These are phyloP conservation scores for Trichosporon coremiiforme DNA, from an alignment of 1,284 basidiomycete genomes.

Conservation along the genomic window DNA sequence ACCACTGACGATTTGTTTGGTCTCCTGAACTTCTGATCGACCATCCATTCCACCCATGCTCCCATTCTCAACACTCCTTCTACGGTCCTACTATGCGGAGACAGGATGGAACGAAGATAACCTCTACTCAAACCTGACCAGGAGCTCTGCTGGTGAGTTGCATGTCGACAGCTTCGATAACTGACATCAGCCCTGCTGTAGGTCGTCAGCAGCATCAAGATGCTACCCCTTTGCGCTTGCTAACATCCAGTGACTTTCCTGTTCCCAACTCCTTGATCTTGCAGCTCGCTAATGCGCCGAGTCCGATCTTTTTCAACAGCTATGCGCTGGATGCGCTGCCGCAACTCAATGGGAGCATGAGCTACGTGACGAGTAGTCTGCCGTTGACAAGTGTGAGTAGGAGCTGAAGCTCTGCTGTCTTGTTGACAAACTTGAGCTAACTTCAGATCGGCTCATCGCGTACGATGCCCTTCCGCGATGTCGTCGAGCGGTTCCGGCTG, in stretches of 20 bases:
- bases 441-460: slow-evolving; percentile 62
- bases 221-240: not conserved
- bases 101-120: slow-evolving; percentile 98
- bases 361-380: slow-evolving; percentile 89
- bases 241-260: slow-evolving; percentile 43
- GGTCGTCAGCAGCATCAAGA: not conserved
- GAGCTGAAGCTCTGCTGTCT: not conserved
- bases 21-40: not conserved
- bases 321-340: slow-evolving; percentile 91
- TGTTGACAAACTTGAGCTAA: slow-evolving; percentile 15
- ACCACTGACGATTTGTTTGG: slow-evolving; percentile 12
- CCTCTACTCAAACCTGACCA: slow-evolving; percentile 84
- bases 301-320: slow-evolving; percentile 83
- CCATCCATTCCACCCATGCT: slow-evolving; percentile 37
- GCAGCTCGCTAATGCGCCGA: slow-evolving; percentile 87
- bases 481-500: slow-evolving; percentile 80
- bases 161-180: slow-evolving; percentile 29
- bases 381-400: slow-evolving; percentile 65
- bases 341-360: slow-evolving; percentile 85
- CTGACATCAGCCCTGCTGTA: slow-evolving; percentile 51
- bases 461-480: slow-evolving; percentile 79
- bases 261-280: slow-evolving; percentile 50
- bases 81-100: slow-evolving; percentile 82
- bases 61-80: slow-evolving; percentile 76
- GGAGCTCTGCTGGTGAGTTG: slow-evolving; percentile 76